Conservation (phyloP, 352 stramenopile genomes). For the Phytophthora megakarya region DNA sequence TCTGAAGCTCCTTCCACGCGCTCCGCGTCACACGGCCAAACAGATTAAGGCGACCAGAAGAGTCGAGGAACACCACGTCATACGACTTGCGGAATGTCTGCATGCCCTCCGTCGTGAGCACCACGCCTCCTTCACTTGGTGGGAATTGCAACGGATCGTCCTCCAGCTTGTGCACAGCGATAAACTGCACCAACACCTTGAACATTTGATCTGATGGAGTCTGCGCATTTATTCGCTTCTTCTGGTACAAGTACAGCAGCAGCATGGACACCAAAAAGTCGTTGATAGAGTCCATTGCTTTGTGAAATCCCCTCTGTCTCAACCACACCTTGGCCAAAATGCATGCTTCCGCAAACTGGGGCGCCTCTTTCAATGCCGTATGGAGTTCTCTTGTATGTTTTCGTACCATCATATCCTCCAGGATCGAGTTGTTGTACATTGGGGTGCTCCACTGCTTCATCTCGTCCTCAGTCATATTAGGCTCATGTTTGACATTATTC, state of each 20-base stretch:
- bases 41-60: conserved; percentile 75
- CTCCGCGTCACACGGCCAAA: conserved; percentile 68
- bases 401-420: conserved; percentile 91
- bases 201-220: conserved; percentile 87
- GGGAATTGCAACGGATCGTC: conserved; percentile 73
- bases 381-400: conserved; percentile 87
- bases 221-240: conserved; percentile 70
- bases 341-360: conserved; percentile 78
- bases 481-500: conserved; percentile 88
- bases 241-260: conserved; percentile 81
- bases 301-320: conserved; percentile 81
- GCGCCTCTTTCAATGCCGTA: conserved; percentile 57
- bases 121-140: conserved; percentile 54
- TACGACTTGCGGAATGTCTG: conserved; percentile 68
- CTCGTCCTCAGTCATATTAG: conserved; percentile 70
- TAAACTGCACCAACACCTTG: conserved; percentile 85
- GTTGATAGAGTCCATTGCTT: conserved; percentile 76
- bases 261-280: conserved; percentile 87
- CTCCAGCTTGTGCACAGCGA: conserved; percentile 68
- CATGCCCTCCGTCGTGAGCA: conserved; percentile 70
- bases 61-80: conserved; percentile 81
- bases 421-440: conserved; percentile 90
- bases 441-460: conserved; percentile 78
- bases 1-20: conserved; percentile 75
- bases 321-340: conserved; percentile 90